These are phyloP conservation scores for Hylodesmum podocarpum DNA, from an alignment of 306 rosid species.

Conservation along the genomic window DNA sequence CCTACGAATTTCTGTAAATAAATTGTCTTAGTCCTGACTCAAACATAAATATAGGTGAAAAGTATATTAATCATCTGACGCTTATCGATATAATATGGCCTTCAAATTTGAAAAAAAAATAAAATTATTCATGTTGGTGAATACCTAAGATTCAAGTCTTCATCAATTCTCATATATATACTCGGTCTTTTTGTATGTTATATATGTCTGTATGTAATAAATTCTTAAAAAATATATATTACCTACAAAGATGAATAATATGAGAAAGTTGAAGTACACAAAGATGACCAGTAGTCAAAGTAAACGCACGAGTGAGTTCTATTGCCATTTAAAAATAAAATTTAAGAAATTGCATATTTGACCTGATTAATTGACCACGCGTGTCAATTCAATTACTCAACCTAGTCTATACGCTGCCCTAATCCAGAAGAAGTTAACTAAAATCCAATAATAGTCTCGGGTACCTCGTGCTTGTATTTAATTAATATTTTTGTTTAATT, in stretches of 20 bases:
- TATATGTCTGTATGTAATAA: neutral
- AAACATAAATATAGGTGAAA: neutral
- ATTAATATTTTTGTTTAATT: neutral
- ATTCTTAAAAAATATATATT: neutral
- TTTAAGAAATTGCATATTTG: neutral
- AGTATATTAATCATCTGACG: neutral
- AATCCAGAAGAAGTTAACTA: neutral
- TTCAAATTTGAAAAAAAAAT: neutral
- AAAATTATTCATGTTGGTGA: neutral
- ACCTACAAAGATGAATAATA: neutral
- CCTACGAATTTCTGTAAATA: neutral
- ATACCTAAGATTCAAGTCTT: neutral
- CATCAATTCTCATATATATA: neutral
- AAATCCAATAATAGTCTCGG: neutral
- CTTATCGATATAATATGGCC: neutral
- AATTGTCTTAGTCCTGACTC: neutral
- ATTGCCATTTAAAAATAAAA: neutral
- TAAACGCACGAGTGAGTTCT: neutral
- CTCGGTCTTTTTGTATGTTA: neutral
- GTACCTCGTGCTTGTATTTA: neutral
- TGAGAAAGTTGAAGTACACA: neutral
- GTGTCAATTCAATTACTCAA: neutral
- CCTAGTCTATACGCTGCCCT: neutral
- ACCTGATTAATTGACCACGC: constrained; percentile 16
- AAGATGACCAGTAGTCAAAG: neutral